These are phyloP conservation scores for Artemisia annua DNA, from an alignment of 129 eudicot genomes.

Conservation along the genomic window DNA sequence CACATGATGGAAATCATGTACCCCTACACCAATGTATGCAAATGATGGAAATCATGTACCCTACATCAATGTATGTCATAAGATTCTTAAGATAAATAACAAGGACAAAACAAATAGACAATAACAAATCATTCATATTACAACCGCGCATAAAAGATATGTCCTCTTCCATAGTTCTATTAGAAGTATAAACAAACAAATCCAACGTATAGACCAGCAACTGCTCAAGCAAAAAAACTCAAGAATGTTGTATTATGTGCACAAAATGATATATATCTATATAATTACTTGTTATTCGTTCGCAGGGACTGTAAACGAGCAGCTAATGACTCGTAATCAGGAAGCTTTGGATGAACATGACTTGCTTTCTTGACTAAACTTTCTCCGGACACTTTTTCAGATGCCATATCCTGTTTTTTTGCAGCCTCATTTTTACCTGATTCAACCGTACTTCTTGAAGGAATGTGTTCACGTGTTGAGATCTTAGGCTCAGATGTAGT, in stretches of 20 bases:
- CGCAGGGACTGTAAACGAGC: conserved; percentile 62
- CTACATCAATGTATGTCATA: not conserved
- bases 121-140: conserved; percentile 10
- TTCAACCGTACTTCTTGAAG: conserved; percentile 16
- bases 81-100: not conserved
- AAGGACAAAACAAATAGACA: not conserved
- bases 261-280: conserved; percentile 21
- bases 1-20: too few relatives aligned
- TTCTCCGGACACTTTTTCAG: conserved; percentile 9
- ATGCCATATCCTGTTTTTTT: conserved; percentile 18
- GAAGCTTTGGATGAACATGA: conserved; percentile 97
- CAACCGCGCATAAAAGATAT: not conserved
- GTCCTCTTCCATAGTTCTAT: not conserved
- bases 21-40: too few relatives aligned
- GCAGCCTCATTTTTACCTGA: conserved; percentile 7
- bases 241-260: conserved; percentile 15
- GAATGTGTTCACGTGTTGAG: conserved; percentile 13
- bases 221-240: conserved; percentile 3
- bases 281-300: conserved; percentile 35
- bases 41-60: too few relatives aligned
- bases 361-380: conserved; percentile 43
- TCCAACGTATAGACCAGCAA: conserved; percentile 12
- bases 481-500: conserved; percentile 5
- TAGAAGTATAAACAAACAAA: conserved; percentile 10
- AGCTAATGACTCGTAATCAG: conserved; percentile 67